Percentiles rank a stretch among this genome's conserved stretches.
Evolutionary conservation across 176 grass and related monocot species (phyloP).

Genomic region (Oryza rufipogon): DNA sequence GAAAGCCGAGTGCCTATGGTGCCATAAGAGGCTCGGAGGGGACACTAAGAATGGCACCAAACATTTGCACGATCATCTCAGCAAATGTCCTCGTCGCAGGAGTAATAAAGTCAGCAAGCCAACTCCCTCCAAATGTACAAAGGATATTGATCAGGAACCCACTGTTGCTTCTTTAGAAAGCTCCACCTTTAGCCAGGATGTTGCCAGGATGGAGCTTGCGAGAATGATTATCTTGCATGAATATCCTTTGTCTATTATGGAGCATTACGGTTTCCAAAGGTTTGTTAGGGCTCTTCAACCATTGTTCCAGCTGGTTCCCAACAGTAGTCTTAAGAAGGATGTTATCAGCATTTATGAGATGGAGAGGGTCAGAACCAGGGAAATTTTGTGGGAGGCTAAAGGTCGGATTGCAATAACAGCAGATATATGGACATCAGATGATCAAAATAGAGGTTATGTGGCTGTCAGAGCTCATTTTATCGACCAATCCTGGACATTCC

Average conservation of each 20-base stretch:
- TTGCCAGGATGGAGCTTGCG: background rate
- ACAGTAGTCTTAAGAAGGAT: background rate
- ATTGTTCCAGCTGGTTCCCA: background rate
- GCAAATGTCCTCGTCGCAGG: background rate
- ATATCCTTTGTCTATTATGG: background rate
- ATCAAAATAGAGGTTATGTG: background rate
- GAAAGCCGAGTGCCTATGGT: background rate
- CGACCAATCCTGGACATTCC: background rate
- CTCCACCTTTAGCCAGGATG: background rate
- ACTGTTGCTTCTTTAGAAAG: background rate
- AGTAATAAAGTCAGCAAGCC: background rate
- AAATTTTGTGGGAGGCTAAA: background rate
- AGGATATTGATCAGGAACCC: background rate
- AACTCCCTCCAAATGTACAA: background rate
- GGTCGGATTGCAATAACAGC: background rate
- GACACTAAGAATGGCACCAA: background rate
- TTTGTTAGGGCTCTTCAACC: background rate
- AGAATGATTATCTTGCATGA: background rate
- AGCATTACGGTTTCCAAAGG: background rate
- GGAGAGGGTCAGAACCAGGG: background rate
- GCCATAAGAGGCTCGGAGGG: background rate
- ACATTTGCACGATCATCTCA: background rate
- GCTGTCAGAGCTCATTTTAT: background rate
- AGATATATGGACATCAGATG: background rate
- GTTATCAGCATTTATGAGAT: background rate